Evolutionary conservation across 2,329 filamentous ascomycete species (phyloP), one percentile per base, ranked within the genome.

Genomic region (Cercospora sp.): DNA sequence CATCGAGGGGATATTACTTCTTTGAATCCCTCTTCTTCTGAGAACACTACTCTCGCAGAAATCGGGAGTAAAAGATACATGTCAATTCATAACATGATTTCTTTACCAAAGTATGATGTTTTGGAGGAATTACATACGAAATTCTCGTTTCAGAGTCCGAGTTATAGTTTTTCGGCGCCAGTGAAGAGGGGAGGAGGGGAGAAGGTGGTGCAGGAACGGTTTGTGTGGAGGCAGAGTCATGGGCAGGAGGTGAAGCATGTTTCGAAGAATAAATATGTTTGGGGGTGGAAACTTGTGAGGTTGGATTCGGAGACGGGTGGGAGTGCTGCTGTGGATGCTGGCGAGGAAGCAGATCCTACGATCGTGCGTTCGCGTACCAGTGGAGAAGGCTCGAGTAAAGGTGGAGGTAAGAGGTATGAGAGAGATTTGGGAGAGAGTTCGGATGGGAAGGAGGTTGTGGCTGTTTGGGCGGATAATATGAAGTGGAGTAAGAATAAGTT

Each of bases 241-340:
- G 71, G 71, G 5, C 61, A 66, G 13, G 71, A 72, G 58, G 66
- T 73, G 18, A 60, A 68, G 45, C 42, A 63, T 23, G 61, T 73
- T 33, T 65, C 63, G 5, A 58, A n/a, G 23, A 65, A 70, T 9
- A 65, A 65, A 10, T 61, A 63, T 36, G 60, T 64, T 12, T 65
- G 71, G 63, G 70, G 68, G 4, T 72, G 63, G 59, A 72, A 72
- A 36, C 65, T 72, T 30, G 69, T 72, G n/a, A 67, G 71, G 12
- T 33, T 69, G 20, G 61, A 42, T 13, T 62, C 60, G 33, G 62
- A 62, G n/a, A 36, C 18, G 2, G 26, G 55, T 36, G 30, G 12
- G 13, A 18, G n/a, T 58, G 9, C 13, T 57, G 51, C 2, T 33
- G 30, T 4, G 2, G 26, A 12, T 20, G 55, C 26, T 36, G 55